Percentiles rank a stretch among this genome's conserved stretches.
phyloP scores from a whole-genome alignment of 139 green algal species.

The Spirogloea muscicola region DNA sequence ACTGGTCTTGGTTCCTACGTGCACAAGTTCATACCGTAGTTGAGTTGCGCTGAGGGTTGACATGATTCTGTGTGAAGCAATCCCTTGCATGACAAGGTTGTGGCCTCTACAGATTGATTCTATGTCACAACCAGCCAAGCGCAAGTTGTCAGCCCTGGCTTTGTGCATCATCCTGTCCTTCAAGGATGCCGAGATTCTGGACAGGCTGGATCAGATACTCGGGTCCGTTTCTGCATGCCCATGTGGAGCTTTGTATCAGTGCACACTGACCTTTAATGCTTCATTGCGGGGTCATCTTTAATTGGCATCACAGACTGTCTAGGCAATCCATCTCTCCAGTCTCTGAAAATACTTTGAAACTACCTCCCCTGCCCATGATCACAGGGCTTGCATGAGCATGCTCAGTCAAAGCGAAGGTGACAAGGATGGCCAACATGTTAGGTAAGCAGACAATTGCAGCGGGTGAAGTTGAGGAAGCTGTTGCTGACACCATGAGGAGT shows the following conservation, averaged over 20 bases:
- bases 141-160: conserved; percentile 73
- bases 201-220: conserved; percentile 37
- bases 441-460: too few relatives aligned
- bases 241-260: background rate
- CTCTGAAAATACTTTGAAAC: background rate
- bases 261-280: background rate
- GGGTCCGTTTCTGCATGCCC: conserved; percentile 11
- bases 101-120: conserved; percentile 48
- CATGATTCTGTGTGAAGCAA: conserved; percentile 1
- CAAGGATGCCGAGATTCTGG: conserved; percentile 28
- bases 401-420: background rate
- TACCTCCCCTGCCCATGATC: background rate
- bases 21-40: conserved; percentile 1
- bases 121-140: conserved; percentile 33
- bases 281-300: background rate
- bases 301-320: background rate
- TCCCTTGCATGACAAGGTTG: background rate
- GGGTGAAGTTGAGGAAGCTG: too few relatives aligned
- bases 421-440: background rate
- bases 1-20: background rate
- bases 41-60: conserved; percentile 2
- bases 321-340: background rate
- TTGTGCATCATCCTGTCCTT: conserved; percentile 61
- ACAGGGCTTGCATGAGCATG: background rate
- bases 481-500: too few relatives aligned